Evolutionary conservation across 495 filamentous ascomycete species (phyloP).

Genomic region (Diplogelasinospora grovesii): DNA sequence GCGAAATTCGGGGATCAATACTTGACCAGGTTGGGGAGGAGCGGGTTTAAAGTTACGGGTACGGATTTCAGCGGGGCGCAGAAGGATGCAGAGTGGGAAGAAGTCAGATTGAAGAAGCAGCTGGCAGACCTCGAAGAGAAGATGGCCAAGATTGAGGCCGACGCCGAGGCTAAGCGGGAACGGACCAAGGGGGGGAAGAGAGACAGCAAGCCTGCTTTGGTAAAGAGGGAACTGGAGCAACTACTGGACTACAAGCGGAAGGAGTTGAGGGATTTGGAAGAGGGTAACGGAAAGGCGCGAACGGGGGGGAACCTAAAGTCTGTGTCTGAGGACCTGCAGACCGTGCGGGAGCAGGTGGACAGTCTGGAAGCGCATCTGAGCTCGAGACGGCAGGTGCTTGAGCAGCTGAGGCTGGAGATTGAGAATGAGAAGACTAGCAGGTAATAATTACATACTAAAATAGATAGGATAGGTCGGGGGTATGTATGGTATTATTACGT

Average conservation of each 20-base stretch:
- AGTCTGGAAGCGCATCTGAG: conserved; percentile 59
- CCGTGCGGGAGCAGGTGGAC: conserved; percentile 70
- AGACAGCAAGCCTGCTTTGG: conserved; percentile 69
- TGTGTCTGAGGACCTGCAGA: conserved; percentile 62
- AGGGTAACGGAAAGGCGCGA: conserved; percentile 63
- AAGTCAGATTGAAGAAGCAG: conserved; percentile 88
- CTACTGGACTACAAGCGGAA: conserved; percentile 73
- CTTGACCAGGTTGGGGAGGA: conserved; percentile 73
- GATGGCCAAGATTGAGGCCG: conserved; percentile 59
- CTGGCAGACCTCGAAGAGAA: conserved; percentile 80
- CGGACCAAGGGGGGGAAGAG: conserved; percentile 38
- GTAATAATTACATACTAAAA: conserved; percentile 15
- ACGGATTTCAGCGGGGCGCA: conserved; percentile 77
- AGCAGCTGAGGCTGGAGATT: conserved; percentile 51
- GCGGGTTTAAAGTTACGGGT: conserved; percentile 68
- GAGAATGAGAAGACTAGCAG: conserved; percentile 56
- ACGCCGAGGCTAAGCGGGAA: conserved; percentile 34
- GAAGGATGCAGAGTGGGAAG: conserved; percentile 83
- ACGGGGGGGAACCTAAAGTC: conserved; percentile 53
- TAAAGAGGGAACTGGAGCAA: conserved; percentile 90
- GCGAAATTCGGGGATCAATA: conserved; percentile 97
- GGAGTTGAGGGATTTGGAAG: conserved; percentile 62
- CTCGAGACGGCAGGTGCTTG: conserved; percentile 50
- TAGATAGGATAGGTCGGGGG: no score
- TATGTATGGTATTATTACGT: no score